These are phyloP conservation scores for Plasmodium relictum DNA, from an alignment of 169 alveolate species.

Conservation along the genomic window DNA sequence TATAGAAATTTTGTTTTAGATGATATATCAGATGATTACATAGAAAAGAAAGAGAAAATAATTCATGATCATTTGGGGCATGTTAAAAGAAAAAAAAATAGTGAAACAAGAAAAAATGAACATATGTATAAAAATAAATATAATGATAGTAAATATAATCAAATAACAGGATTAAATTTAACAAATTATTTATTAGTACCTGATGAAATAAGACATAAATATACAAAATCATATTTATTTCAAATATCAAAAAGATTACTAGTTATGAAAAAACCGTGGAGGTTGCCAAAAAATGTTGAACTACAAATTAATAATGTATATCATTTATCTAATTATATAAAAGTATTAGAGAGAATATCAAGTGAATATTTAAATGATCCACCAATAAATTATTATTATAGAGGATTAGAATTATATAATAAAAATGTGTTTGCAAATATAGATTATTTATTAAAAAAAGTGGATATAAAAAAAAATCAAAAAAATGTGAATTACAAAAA, in stretches of 20 bases:
- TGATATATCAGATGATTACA: constrained; percentile 33
- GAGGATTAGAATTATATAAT: constrained; percentile 71
- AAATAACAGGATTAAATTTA: constrained; percentile 46
- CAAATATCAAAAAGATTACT: constrained; percentile 79
- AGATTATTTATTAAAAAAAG: constrained; percentile 75
- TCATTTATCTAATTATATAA: constrained; percentile 80
- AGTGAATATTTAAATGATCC: constrained; percentile 78
- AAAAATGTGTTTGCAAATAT: constrained; percentile 78
- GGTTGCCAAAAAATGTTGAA: constrained; percentile 83
- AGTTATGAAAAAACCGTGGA: constrained; percentile 88
- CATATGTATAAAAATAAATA: background rate
- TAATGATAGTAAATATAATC: constrained; percentile 26
- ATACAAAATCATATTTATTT: constrained; percentile 70
- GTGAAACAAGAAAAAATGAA: background rate
- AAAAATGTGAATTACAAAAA: constrained; percentile 29
- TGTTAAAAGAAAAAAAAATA: constrained; percentile 12
- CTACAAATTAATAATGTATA: constrained; percentile 83
- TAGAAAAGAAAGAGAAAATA: constrained; percentile 5
- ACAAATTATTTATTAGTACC: constrained; percentile 69
- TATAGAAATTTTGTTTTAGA: background rate
- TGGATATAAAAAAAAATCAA: constrained; percentile 51
- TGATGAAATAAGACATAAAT: constrained; percentile 75
- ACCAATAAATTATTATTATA: constrained; percentile 64
- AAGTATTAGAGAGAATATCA: constrained; percentile 81
- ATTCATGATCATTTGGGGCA: constrained; percentile 28